Evolutionary conservation across 306 rosid species (phyloP).

Genomic region (Betula pendula): DNA sequence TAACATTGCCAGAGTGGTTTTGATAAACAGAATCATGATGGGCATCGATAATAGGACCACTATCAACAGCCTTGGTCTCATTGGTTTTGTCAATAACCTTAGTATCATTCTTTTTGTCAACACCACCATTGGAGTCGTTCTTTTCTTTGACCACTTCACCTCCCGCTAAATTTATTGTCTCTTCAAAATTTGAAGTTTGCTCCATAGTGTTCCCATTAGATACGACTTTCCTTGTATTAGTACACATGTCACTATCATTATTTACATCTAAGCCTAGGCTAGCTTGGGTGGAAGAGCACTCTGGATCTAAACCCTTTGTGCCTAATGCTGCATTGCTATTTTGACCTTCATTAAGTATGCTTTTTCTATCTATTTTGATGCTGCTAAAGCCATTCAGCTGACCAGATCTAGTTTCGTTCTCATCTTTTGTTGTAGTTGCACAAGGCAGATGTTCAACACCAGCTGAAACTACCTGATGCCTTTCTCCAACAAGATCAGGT

Average conservation of each 20-base stretch:
- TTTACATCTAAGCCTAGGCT: slow-evolving; percentile 90
- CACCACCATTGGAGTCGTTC: slow-evolving; percentile 27
- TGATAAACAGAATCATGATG: slow-evolving; percentile 42
- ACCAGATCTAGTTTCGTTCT: slow-evolving; percentile 52
- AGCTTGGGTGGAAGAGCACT: slow-evolving; percentile 57
- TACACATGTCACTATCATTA: slow-evolving; percentile 62
- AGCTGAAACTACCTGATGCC: slow-evolving; percentile 38
- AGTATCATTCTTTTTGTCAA: slow-evolving; percentile 33
- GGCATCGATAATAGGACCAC: slow-evolving; percentile 38
- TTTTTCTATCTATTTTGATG: slow-evolving; percentile 52
- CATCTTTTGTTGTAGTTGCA: slow-evolving; percentile 45
- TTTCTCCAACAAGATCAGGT: slow-evolving; percentile 47
- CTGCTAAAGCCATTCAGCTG: slow-evolving; percentile 67
- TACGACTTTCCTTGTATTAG: slow-evolving; percentile 43
- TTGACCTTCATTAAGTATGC: slow-evolving; percentile 56
- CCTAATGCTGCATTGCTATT: slow-evolving; percentile 54
- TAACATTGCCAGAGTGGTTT: slow-evolving; percentile 41
- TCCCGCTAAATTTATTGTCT: slow-evolving; percentile 36
- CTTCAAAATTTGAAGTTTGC: slow-evolving; percentile 50
- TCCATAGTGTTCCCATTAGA: slow-evolving; percentile 51
- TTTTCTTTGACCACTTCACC: slow-evolving; percentile 48
- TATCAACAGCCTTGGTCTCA: slow-evolving; percentile 31
- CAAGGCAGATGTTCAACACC: slow-evolving; percentile 41
- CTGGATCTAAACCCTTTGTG: slow-evolving; percentile 55
- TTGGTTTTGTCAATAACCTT: slow-evolving; percentile 30